Conservation (phyloP, 345 rosid species). For the Linum usitatissimum region DNA sequence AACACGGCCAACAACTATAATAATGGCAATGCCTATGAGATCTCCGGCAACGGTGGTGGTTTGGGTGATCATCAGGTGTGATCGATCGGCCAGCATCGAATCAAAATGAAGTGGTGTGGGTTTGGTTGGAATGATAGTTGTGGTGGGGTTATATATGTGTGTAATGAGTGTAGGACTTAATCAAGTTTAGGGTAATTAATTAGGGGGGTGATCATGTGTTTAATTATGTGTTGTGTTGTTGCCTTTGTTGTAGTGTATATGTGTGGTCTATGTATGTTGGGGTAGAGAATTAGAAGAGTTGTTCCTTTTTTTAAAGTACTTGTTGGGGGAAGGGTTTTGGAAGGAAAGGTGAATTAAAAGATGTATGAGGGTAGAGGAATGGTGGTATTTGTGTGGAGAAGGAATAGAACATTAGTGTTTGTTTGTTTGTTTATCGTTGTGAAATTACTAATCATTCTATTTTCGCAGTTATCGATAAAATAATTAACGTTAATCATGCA, state of each 20-base stretch:
- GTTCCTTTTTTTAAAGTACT: slow-evolving; percentile 17
- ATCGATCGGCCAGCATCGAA: not conserved
- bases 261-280: no score
- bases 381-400: slow-evolving; percentile 4
- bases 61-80: slow-evolving; percentile 11
- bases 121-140: no score
- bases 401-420: not conserved
- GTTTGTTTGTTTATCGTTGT: no score
- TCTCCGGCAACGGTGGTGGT: not conserved
- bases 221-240: no score
- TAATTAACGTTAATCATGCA: no score
- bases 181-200: no score
- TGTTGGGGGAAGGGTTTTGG: slow-evolving; percentile 46
- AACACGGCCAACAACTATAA: slow-evolving; percentile 11
- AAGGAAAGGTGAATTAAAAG: slow-evolving; percentile 8
- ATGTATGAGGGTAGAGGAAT: not conserved
- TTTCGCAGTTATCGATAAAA: no score
- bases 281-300: no score
- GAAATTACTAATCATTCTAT: no score
- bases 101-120: not conserved
- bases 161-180: no score
- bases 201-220: no score
- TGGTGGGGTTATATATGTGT: no score
- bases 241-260: not conserved
- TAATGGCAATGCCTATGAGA: not conserved